phyloP scores from a whole-genome alignment of 202 grass and related monocot genomes.

The Digitaria exilis region DNA sequence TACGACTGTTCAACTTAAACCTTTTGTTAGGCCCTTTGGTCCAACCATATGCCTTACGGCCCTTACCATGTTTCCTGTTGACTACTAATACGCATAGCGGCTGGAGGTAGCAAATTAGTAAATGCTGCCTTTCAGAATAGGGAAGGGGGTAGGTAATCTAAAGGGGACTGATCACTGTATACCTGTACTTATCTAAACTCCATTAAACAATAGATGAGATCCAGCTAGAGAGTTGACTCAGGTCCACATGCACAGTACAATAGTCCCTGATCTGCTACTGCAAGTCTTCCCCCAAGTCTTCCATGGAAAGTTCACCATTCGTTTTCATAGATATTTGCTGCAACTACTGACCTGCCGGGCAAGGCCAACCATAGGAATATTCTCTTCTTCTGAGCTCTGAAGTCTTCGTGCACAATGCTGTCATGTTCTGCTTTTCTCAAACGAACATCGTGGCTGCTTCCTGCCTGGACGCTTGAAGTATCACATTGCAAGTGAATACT shows the following conservation, averaged over 20 bases:
- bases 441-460: neutral
- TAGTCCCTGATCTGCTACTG: neutral
- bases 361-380: neutral
- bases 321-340: neutral
- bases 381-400: neutral
- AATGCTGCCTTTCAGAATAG: neutral
- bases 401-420: neutral
- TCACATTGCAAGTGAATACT: neutral
- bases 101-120: neutral
- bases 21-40: neutral
- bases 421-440: neutral
- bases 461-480: neutral
- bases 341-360: neutral
- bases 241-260: neutral
- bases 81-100: neutral
- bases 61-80: neutral
- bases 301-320: neutral
- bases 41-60: slow-evolving; percentile 11
- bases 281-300: slow-evolving; percentile 26
- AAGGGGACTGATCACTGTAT: neutral
- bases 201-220: neutral
- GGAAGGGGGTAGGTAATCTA: neutral
- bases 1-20: neutral
- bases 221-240: neutral
- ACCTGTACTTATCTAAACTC: neutral